Base-by-base conservation (phyloP, 2,329 filamentous ascomycete genomes). In the Trichoderma harzianum region DNA sequence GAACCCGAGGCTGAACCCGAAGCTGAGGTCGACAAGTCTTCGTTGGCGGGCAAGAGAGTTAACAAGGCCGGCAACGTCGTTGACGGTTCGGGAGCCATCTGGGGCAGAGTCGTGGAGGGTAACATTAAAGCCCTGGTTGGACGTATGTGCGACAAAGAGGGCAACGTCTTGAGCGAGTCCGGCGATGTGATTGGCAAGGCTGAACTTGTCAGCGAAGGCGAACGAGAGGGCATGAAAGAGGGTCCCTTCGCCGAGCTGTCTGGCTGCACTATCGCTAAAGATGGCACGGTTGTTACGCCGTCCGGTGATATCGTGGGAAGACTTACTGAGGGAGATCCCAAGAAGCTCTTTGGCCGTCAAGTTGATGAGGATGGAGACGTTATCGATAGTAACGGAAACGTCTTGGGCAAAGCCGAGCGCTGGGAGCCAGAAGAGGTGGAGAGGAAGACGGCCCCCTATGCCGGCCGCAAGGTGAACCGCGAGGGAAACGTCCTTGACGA, bases 301-400 rank as follows among this genome's bases (percentile, higher is more conserved):
- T 84, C 88, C 64, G 93, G 92, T 43, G 89, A 92, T 74, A 86
- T 92, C 28, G 92, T 96, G 62, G 93, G 93, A 26, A 86, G 91
- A 55, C 86, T 95, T 51, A 84, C 87, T 4, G 88, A 90, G 61
- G 93, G 93, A 3, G 92, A 97, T 69, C 80, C 87, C 43, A 94
- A 93, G 86, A 84, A 86, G 66, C 86, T 97, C 1, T 88, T 91
- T 47, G 93, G 93, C 18, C 91, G 93, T 61, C 77, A 85, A 10
- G 93, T 96, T 21, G 93, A 96, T 71, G 91, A 93, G 73, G 93
- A 97, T 74, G 93, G 93, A 47, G 93, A 96, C 71, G 90, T 97
- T 36, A 85, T 92, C 70, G 93, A 96, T 84, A 90, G 90, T 79
- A 94, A 93, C 78, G 88, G 88, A 36, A 90, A 90, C 74, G 78